phyloP scores from a whole-genome alignment of 768 basidiomycete species.

The Lactarius evosmus region DNA sequence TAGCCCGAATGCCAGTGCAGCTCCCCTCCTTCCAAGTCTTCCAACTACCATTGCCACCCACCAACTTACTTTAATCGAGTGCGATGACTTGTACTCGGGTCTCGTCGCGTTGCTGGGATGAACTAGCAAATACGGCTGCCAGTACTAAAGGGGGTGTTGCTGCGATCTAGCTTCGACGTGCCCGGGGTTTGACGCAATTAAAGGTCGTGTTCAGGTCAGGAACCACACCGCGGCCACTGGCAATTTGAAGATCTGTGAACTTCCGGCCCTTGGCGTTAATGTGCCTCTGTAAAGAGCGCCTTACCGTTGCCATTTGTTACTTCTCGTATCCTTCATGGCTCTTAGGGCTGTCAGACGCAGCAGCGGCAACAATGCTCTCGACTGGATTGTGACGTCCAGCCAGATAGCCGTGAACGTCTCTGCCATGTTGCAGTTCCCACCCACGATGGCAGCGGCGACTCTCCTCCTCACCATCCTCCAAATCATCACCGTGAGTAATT shows the following conservation, averaged over 20 bases:
- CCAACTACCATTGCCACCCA: too few relatives aligned
- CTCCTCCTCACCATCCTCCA: slow-evolving; percentile 25
- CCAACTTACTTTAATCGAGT: too few relatives aligned
- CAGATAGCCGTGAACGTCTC: slow-evolving; percentile 20
- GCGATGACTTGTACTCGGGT: too few relatives aligned
- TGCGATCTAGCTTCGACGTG: too few relatives aligned
- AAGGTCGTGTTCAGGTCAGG: too few relatives aligned
- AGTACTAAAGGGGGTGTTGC: too few relatives aligned
- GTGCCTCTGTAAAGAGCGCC: not conserved
- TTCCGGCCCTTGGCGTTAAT: not conserved
- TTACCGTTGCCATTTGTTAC: not conserved
- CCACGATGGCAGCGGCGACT: slow-evolving; percentile 21
- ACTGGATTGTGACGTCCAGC: slow-evolving; percentile 18
- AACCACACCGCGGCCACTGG: too few relatives aligned
- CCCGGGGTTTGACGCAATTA: too few relatives aligned
- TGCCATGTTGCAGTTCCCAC: slow-evolving; percentile 23
- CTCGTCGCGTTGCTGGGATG: too few relatives aligned
- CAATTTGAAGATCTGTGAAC: not conserved
- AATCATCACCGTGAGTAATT: slow-evolving; percentile 20
- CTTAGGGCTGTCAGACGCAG: slow-evolving; percentile 22
- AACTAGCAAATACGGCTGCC: too few relatives aligned
- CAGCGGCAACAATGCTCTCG: slow-evolving; percentile 21
- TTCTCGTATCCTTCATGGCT: slow-evolving; percentile 11
- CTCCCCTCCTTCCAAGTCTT: too few relatives aligned
- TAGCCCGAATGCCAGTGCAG: too few relatives aligned